These are phyloP conservation scores for Capillidium rhysosporum DNA, from an alignment of 371 early-diverging fungal species.

Conservation along the genomic window DNA sequence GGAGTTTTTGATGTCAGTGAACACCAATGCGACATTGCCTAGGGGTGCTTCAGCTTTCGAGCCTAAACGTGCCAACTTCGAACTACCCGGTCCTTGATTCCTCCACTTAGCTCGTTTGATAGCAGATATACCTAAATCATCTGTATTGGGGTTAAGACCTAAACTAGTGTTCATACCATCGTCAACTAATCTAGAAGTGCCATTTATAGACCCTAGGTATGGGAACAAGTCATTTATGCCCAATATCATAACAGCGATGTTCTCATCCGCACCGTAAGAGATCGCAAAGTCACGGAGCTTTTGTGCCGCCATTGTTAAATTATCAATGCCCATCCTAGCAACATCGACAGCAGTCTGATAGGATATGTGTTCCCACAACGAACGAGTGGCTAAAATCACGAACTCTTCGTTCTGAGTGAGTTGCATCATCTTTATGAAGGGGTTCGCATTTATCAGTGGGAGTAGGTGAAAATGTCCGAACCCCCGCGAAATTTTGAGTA, in stretches of 20 bases:
- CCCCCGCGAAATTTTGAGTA: constrained; percentile 49
- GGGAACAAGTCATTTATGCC: constrained; percentile 55
- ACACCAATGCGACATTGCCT: constrained; percentile 72
- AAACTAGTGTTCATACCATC: constrained; percentile 36
- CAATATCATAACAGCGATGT: constrained; percentile 69
- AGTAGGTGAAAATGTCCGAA: constrained; percentile 74
- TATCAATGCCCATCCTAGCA: constrained; percentile 42
- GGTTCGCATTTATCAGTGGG: constrained; percentile 72
- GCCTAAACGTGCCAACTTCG: constrained; percentile 39
- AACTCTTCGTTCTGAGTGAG: constrained; percentile 76
- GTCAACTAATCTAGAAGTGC: constrained; percentile 30
- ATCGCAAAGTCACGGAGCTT: constrained; percentile 71
- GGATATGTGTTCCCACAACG: constrained; percentile 70
- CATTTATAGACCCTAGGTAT: constrained; percentile 23
- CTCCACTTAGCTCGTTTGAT: constrained; percentile 19
- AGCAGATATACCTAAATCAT: constrained; percentile 41
- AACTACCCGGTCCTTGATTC: constrained; percentile 31
- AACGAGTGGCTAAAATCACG: constrained; percentile 63
- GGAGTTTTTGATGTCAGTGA: constrained; percentile 91
- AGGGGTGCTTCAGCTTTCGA: constrained; percentile 57
- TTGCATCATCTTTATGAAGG: constrained; percentile 46
- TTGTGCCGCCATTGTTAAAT: constrained; percentile 60
- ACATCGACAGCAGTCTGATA: constrained; percentile 71
- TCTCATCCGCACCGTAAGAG: constrained; percentile 55
- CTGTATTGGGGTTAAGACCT: constrained; percentile 15